Evolutionary conservation across 441 rosid genomes (phyloP), one percentile per base, ranked within the genome.

Genomic region (Bruguiera hainesii): DNA sequence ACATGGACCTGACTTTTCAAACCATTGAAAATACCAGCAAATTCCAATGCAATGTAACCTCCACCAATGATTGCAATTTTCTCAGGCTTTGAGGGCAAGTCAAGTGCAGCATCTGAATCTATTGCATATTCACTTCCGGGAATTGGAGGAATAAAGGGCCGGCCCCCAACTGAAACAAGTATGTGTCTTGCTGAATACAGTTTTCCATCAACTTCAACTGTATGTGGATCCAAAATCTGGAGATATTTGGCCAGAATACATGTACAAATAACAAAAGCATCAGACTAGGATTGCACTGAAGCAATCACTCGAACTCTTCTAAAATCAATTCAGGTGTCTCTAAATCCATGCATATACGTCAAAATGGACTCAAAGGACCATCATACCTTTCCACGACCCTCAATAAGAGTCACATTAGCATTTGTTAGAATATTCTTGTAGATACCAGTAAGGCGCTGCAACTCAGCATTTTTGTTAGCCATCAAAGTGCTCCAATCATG

Each of bases 401-500:
- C 97, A n/a, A 93, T 72, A 66, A 93, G 77, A 59, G 86, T 78
- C 68, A 93, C 93, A 65, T 81, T 76, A 29, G 97, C 86, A 65
- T 90, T 93, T 5, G 75, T 81, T 7, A 93, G 77, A 52, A 87
- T 76, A 26, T 84, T 87, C 83, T 89, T 90, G 75, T 93, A 93
- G 65, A 93, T 93, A 73, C 97, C 93, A 16, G 83, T 87, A 50
- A 93, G 87, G 39, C 97, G 88, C 75, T 83, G 92, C 79, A 93
- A 64, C 84, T 93, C 98, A 1, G 93, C 96, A 63, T 93, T 93
- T 76, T 93, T 93, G 81, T 93, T 90, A 52, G 96, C 90, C 63
- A 93, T 93, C 82, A 93, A 82, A 55, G 94, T 89, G 75, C 77
- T 84, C 98, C 98, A 93, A 18, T 93, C 98, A 80, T 87, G 97